These are phyloP conservation scores for Breynia disticha DNA, from an alignment of 441 rosid species.

Conservation along the genomic window DNA sequence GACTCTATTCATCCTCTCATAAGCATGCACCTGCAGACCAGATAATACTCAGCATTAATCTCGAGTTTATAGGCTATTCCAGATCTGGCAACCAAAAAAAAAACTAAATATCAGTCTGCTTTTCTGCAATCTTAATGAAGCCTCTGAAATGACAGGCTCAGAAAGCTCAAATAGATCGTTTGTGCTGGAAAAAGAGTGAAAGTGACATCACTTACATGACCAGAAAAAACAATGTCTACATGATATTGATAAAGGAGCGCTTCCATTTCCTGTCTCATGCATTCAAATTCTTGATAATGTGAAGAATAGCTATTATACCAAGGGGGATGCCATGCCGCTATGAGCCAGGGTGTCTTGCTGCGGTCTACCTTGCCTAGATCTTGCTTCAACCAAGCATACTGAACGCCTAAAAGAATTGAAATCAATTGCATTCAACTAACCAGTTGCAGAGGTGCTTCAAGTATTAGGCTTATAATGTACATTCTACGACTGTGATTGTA, in stretches of 20 bases:
- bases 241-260: slow-evolving; percentile 49
- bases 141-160: background rate
- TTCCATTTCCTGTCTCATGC: slow-evolving; percentile 92
- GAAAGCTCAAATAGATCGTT: background rate
- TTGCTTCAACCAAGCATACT: slow-evolving; percentile 28
- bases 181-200: background rate
- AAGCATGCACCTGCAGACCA: slow-evolving; percentile 66
- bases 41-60: background rate
- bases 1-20: slow-evolving; percentile 81
- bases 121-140: no score
- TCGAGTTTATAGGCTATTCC: background rate
- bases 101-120: no score
- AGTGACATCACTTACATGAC: slow-evolving; percentile 59
- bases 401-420: slow-evolving; percentile 20
- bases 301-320: slow-evolving; percentile 67
- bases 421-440: slow-evolving; percentile 5
- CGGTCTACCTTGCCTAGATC: slow-evolving; percentile 39
- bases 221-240: slow-evolving; percentile 60
- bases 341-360: slow-evolving; percentile 57
- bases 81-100: no score
- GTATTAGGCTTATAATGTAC: background rate
- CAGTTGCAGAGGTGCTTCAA: background rate
- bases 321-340: slow-evolving; percentile 77
- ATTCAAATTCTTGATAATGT: slow-evolving; percentile 83
- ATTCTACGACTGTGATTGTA: no score